Evolutionary conservation across 2,329 filamentous ascomycete species (phyloP), one percentile per base, ranked within the genome.

Genomic region (Coleophoma crateriformis): DNA sequence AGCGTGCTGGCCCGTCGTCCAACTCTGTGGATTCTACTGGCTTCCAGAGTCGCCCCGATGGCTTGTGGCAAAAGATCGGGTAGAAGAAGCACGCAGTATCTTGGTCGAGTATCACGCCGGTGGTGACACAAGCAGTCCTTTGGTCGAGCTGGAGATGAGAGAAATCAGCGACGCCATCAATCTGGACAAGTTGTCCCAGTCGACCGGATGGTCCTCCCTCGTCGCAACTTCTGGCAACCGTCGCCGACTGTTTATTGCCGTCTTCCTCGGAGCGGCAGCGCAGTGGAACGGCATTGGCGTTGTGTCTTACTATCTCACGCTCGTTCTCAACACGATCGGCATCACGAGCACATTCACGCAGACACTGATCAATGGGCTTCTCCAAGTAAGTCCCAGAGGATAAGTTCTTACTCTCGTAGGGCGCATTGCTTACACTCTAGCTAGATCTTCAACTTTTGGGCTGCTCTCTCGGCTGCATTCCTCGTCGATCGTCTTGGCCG

Each of bases 31-130:
- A 0, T 10, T 51, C 14, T 34, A 63, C 40, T 61, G 67, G 32
- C 61, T 79, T 3, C 79, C 79, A 2, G 80, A 84, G 60, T 77
- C 72, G 2, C 80, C 79, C 1, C 70, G 78, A 47, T 82, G 53
- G 72, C 75, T 64, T 50, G 68, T 72, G 11, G 62, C 66, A 6
- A 73, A 73, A 38, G 76, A 75, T 39, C 68, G 73, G 17, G 68
- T 73, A 45, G 70, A 79, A 1, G 73, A 81, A 48, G 78, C 78
- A 5, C 66, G 74, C 1, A 61, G 63, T 1, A 67, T 81, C 2
- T 71, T 83, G 3, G 69, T 71, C 14, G 71, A 78, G 20, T 75
- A 76, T 48, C 76, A 80, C 53, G 75, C 72, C 40, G 71, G 71
- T 33, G 75, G 75, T 3, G 50, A 54, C 33, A 33, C 20, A 20